Percentiles rank a stretch among this genome's conserved stretches.
These are phyloP conservation scores for Trichoderma polysporum DNA, from an alignment of 2,329 filamentous ascomycete genomes.

Conservation along the genomic window DNA sequence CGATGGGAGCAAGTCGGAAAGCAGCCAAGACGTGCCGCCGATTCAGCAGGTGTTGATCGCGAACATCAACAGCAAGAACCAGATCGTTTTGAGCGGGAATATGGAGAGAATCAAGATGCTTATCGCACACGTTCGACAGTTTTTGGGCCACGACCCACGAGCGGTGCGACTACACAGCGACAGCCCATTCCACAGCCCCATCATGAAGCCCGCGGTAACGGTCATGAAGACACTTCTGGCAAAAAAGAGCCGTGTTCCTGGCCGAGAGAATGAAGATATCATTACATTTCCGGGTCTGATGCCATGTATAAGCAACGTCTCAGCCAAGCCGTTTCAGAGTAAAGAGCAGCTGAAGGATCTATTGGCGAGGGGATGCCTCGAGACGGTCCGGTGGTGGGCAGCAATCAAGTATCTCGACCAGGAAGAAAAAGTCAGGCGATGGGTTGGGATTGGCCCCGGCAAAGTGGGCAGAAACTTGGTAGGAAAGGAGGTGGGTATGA, in stretches of 20 bases:
- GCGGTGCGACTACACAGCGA: slow-evolving; percentile 85
- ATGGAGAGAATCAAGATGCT: slow-evolving; percentile 79
- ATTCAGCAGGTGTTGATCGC: slow-evolving; percentile 88
- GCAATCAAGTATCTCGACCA: slow-evolving; percentile 88
- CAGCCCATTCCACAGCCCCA: slow-evolving; percentile 84
- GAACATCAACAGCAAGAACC: slow-evolving; percentile 94
- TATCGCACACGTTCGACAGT: slow-evolving; percentile 81
- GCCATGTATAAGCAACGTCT: slow-evolving; percentile 84
- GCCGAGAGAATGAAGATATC: slow-evolving; percentile 59
- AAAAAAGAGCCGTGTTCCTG: slow-evolving; percentile 53
- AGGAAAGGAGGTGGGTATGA: slow-evolving; percentile 91
- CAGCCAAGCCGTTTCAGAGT: slow-evolving; percentile 72
- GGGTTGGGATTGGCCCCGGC: slow-evolving; percentile 90
- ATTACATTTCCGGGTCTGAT: slow-evolving; percentile 73
- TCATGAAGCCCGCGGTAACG: slow-evolving; percentile 82
- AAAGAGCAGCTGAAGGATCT: slow-evolving; percentile 75
- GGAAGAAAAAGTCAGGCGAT: slow-evolving; percentile 75
- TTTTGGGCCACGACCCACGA: slow-evolving; percentile 86
- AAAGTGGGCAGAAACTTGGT: slow-evolving; percentile 93
- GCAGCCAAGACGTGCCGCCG: slow-evolving; percentile 65
- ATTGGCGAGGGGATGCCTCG: slow-evolving; percentile 77
- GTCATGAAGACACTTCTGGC: slow-evolving; percentile 70
- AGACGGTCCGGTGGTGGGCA: slow-evolving; percentile 94
- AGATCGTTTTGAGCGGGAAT: slow-evolving; percentile 89
- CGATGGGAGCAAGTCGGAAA: slow-evolving; percentile 66